Base-by-base conservation (phyloP, 2,329 filamentous ascomycete genomes). In the Rachicladosporium sp. region DNA sequence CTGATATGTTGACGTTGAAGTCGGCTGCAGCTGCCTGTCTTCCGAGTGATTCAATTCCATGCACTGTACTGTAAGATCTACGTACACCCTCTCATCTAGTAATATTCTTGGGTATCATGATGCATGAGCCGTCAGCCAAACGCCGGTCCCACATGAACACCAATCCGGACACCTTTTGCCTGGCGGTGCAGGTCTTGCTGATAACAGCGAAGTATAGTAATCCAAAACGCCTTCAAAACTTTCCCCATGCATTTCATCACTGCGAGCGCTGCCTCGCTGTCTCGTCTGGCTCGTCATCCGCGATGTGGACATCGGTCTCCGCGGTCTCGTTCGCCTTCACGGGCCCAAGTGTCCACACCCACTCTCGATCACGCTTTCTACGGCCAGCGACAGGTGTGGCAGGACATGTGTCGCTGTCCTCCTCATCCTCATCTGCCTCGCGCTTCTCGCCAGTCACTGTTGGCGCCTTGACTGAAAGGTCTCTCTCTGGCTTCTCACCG, bases 331-430 rank as follows among this genome's bases (percentile, higher is more conserved):
- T 19, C 10, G 32, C 10, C 8, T 39, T 33, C 4, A 41, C 31
- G 8, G 70, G 65, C 1, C 66, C 70, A 8, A 76, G 54, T 1
- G 73, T 76, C 73, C 73, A 76, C 35, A 65, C 60, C 73, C 73
- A 76, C 48, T 73, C 66, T 12, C 72, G 56, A 19, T 66, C 66
- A 31, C 69, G 63, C 52, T 76, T 76, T 43, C 61, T 62, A 15
- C 70, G 67, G 10, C 67, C 65, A 12, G 70, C 68, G 10, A 70
- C 63, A 3, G 72, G 71, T 3, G 71, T 75, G 37, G 67, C 63
- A 1, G 70, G 70, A 46, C 60, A 64, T 2, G 65, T 66, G 33
- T 61, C 55, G n/a, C 54, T 58, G 21, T 67, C 64, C 13, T 69
- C 64, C 15, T 19, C 15, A 19, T 19, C 15, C 15, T 19, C 15